These are phyloP conservation scores for Thermomyces lanuginosus DNA, from an alignment of 2,329 filamentous ascomycete genomes.

Conservation along the genomic window DNA sequence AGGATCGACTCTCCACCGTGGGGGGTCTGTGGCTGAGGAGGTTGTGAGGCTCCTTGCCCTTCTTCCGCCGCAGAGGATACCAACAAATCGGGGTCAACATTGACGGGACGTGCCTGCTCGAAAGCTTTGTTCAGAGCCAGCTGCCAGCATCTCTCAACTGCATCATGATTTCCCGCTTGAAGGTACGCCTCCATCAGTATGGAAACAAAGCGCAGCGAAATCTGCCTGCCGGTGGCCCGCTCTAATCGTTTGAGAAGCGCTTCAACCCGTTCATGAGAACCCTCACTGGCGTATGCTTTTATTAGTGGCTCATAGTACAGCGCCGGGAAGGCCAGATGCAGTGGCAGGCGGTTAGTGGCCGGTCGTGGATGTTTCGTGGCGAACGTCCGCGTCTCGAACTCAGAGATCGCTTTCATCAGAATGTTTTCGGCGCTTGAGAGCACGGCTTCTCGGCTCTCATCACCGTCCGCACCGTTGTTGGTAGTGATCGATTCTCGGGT, in stretches of 20 bases:
- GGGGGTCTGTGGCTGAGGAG: conserved; percentile 4
- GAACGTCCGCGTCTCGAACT: conserved; percentile 25
- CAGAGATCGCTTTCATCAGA: conserved; percentile 22
- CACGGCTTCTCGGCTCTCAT: conserved; percentile 7
- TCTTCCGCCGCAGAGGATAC: no score
- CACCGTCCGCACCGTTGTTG: conserved; percentile 6
- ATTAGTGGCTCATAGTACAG: conserved; percentile 41
- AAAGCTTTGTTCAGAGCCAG: conserved; percentile 32
- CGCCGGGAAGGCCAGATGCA: conserved; percentile 30
- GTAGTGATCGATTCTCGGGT: conserved; percentile 15
- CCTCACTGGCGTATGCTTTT: conserved; percentile 35
- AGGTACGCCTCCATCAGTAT: conserved; percentile 54
- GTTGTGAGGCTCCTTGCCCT: conserved; percentile 7
- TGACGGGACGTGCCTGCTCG: no score
- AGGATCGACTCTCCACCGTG: conserved; percentile 3
- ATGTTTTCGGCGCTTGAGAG: conserved; percentile 21
- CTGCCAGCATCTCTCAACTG: conserved; percentile 52
- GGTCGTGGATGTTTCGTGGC: conserved; percentile 27
- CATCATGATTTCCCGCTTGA: conserved; percentile 39
- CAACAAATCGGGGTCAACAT: no score
- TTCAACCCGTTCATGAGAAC: conserved; percentile 33
- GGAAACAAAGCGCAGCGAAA: conserved; percentile 41
- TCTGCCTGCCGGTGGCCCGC: conserved; percentile 13
- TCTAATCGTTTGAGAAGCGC: conserved; percentile 31
- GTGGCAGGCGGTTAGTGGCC: conserved; percentile 16